Percentiles rank a stretch among this genome's conserved stretches.
Evolutionary conservation across 2,329 filamentous ascomycete species (phyloP).

Genomic region (Fusarium devonianum): DNA sequence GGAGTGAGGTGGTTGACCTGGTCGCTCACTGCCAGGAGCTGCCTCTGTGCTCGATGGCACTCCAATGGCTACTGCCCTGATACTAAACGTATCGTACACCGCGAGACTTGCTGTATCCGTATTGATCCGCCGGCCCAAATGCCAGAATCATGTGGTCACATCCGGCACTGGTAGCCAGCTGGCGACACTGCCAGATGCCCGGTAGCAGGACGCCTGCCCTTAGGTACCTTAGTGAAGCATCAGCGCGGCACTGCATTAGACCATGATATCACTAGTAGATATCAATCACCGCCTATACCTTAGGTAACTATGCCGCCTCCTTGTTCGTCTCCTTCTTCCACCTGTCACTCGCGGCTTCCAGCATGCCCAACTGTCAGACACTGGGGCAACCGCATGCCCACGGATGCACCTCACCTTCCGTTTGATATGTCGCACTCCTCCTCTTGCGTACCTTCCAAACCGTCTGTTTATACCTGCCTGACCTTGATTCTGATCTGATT

Average conservation of each 20-base stretch:
- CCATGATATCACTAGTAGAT: too few species aligned
- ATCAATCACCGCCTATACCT: too few species aligned
- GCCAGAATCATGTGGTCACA: constrained; percentile 23
- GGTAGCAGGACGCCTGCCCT: constrained; percentile 2
- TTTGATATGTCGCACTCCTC: constrained; percentile 5
- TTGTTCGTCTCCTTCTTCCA: constrained; percentile 8
- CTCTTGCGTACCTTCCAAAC: constrained; percentile 4
- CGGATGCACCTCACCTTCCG: background rate
- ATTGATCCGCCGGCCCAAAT: constrained; percentile 6
- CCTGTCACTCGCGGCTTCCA: constrained; percentile 22
- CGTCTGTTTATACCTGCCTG: too few species aligned
- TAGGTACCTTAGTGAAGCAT: constrained; percentile 13
- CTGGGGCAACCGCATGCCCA: constrained; percentile 24
- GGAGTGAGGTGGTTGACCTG: too few species aligned
- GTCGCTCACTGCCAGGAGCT: background rate
- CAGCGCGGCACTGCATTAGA: constrained; percentile 19
- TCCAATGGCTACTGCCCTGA: background rate
- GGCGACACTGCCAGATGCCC: constrained; percentile 26
- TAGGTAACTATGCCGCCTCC: too few species aligned
- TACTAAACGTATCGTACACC: constrained; percentile 27
- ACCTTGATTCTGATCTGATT: background rate
- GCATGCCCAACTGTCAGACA: constrained; percentile 27
- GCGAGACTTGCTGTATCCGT: constrained; percentile 28
- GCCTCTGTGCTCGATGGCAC: background rate
- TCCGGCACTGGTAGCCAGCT: constrained; percentile 24